Evolutionary conservation across 2,329 filamentous ascomycete species (phyloP), one percentile per base, ranked within the genome.

Genomic region (Apiospora koreana): DNA sequence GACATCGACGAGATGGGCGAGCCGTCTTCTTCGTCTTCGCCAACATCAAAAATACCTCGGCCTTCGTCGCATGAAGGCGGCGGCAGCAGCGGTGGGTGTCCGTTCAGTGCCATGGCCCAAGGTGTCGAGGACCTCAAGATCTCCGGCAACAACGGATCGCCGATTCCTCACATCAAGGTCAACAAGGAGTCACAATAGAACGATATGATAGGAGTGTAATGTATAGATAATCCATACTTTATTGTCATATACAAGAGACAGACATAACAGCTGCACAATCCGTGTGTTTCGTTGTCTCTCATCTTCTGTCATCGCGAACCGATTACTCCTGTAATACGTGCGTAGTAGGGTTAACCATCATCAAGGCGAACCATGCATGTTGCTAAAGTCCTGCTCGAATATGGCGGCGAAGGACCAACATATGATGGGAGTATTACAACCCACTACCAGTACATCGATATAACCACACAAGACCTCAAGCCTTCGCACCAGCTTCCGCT

Each of bases 1-100:
- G 81, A 81, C 18, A 78, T 82, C 25, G 83, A 83, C 10, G 80
- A 68, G 28, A 41, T 28, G 18, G 16, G 23, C 14, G 45, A 68
- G 64, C 54, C 10, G 54, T 62, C 54, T 35, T 35, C 54, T 18
- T 18, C 54, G 21, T n/a, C 43, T 6, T 46, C 43, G 18, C 21
- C 43, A 69, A 31, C 72, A 71, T 46, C 46, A 68, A 46, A 65
- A 71, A 65, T 72, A 70, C 31, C 69, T 71, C 70, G 46, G 54
- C 10, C 50, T 16, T n/a, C 69, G 10, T 58, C 25, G 25, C 8
- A 9, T 31, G 50, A 58, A 31, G 50, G 50, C 7, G 70, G 75
- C 21, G 74, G 75, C 18, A 74, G 74, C 35, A n/a, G n/a, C 14
- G 38, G 38, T 5, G 41, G 41, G 2, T 79, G 77, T 69, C 77